Conservation (phyloP, 305 asterid genomes). For the Solanum hybrid region DNA sequence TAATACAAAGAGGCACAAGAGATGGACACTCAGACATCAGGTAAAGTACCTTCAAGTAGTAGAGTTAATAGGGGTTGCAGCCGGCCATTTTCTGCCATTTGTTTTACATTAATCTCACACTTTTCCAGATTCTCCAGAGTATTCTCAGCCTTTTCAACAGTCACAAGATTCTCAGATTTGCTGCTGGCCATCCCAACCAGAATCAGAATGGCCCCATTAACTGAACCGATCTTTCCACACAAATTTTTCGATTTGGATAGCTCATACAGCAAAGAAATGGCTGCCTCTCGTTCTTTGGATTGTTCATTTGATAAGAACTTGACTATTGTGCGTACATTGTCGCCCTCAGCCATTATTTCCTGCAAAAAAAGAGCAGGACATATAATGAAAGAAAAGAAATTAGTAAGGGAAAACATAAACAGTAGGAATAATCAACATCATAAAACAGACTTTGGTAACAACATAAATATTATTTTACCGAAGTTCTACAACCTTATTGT, state of each 20-base stretch:
- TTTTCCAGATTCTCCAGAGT: slow-evolving; percentile 72
- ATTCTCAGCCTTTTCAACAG: slow-evolving; percentile 75
- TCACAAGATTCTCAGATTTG: slow-evolving; percentile 61
- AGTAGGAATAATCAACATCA: slow-evolving; percentile 5
- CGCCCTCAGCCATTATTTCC: slow-evolving; percentile 90
- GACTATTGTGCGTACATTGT: slow-evolving; percentile 79
- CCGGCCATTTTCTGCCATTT: slow-evolving; percentile 89
- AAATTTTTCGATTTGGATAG: slow-evolving; percentile 70
- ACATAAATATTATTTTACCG: background rate
- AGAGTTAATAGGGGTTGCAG: slow-evolving; percentile 71
- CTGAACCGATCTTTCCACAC: slow-evolving; percentile 81
- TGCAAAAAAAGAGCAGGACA: slow-evolving; percentile 18
- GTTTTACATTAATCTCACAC: slow-evolving; percentile 80
- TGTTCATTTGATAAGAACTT: slow-evolving; percentile 73
- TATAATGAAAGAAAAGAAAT: background rate
- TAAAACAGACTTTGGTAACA: slow-evolving; percentile 12
- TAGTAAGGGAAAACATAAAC: slow-evolving; percentile 13
- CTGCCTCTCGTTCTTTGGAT: slow-evolving; percentile 88
- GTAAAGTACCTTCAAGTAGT: slow-evolving; percentile 67
- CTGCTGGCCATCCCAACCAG: slow-evolving; percentile 95
- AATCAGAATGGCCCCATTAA: slow-evolving; percentile 81
- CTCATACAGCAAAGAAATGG: slow-evolving; percentile 73
- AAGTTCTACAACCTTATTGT: slow-evolving; percentile 78
- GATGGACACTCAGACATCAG: background rate
- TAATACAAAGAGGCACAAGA: background rate